Conservation (phyloP, 345 rosid species). For the Ceriops zippeliana region DNA sequence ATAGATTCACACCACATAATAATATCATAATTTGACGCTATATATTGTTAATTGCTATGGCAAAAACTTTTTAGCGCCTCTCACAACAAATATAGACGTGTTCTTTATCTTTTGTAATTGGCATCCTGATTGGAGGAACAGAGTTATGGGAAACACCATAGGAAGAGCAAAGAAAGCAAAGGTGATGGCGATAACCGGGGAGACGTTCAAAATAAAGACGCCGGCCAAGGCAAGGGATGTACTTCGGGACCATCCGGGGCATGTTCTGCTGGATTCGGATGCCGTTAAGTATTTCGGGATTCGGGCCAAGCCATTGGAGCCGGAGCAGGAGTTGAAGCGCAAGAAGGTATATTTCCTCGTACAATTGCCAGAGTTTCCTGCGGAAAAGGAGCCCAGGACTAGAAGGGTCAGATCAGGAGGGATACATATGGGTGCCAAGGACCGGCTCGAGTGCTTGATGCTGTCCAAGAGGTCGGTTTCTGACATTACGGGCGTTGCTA, state of each 20-base stretch:
- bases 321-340: constrained; percentile 15
- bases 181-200: constrained; percentile 24
- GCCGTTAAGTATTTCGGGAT: constrained; percentile 23
- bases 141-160: constrained; percentile 21
- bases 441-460: constrained; percentile 25
- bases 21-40: no score
- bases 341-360: constrained; percentile 19
- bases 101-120: no score
- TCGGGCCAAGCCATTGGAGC: constrained; percentile 18
- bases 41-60: no score
- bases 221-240: constrained; percentile 18
- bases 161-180: constrained; percentile 21
- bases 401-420: constrained; percentile 21
- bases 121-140: not conserved
- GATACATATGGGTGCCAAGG: constrained; percentile 22
- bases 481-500: constrained; percentile 3
- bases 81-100: no score
- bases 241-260: constrained; percentile 19
- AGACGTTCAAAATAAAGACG: constrained; percentile 24
- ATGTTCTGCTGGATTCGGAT: constrained; percentile 21
- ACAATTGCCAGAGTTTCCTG: constrained; percentile 18
- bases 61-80: no score
- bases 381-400: not conserved
- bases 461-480: constrained; percentile 19
- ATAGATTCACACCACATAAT: no score